A percentile compares a stretch with the other conserved stretches of the same genome.
phyloP scores from a whole-genome alignment of 805 yeast genomes.

The Lipomyces anomalus region DNA sequence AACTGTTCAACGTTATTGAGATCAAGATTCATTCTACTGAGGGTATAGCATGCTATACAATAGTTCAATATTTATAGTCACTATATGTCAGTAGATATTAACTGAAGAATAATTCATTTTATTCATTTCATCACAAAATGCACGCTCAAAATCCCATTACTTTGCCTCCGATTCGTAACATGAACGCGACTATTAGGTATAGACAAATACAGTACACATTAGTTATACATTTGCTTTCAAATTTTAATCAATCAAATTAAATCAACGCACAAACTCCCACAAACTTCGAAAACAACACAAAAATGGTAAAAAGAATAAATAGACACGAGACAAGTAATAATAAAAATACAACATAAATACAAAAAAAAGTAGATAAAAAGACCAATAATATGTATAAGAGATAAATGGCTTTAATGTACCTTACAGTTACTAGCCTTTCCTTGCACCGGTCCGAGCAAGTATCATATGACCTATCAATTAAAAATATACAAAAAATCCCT shows the following conservation, averaged over 20 bases:
- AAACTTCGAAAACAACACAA: not conserved
- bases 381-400: too few species aligned
- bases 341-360: slow-evolving; percentile 1
- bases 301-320: slow-evolving; percentile 4
- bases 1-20: too few species aligned
- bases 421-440: too few species aligned
- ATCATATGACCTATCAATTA: not conserved
- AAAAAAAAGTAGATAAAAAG: slow-evolving; percentile 1
- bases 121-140: too few species aligned
- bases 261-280: not conserved
- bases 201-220: not conserved
- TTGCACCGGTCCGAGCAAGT: not conserved
- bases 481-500: slow-evolving; percentile 1
- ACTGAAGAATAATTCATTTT: too few species aligned
- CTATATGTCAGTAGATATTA: too few species aligned
- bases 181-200: not conserved
- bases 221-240: not conserved
- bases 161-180: too few species aligned
- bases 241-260: not conserved
- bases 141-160: too few species aligned
- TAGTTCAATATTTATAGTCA: too few species aligned
- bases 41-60: too few species aligned
- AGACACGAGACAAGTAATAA: slow-evolving; percentile 1
- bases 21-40: too few species aligned
- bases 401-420: too few species aligned